Evolutionary conservation across 768 basidiomycete species (phyloP).

Genomic region (Russula sp.): DNA sequence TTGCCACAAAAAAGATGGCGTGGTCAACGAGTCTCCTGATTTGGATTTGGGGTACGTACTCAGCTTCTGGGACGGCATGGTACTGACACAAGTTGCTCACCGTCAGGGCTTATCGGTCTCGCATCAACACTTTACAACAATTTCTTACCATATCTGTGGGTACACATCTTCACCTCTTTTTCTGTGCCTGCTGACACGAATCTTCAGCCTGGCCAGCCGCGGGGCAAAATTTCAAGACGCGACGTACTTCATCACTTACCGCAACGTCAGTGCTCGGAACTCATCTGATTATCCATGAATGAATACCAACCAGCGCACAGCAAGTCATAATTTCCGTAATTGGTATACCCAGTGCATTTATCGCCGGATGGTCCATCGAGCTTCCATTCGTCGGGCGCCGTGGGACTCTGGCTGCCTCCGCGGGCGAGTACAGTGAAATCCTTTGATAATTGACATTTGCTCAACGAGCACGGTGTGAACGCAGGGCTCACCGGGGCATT

Average conservation of each 20-base stretch:
- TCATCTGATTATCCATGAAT: not conserved
- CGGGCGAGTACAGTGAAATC: conserved; percentile 38
- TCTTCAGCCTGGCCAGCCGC: conserved; percentile 28
- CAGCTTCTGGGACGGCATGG: not conserved
- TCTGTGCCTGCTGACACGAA: not conserved
- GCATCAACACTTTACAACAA: conserved; percentile 33
- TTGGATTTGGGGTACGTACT: conserved; percentile 34
- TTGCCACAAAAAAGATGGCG: conserved; percentile 55
- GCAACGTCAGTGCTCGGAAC: conserved; percentile 27
- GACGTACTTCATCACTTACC: conserved; percentile 31
- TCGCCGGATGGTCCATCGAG: conserved; percentile 68
- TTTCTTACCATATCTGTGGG: conserved; percentile 32
- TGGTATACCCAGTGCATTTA: conserved; percentile 63
- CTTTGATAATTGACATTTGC: conserved; percentile 28
- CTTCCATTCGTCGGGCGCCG: conserved; percentile 53
- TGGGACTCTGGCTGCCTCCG: conserved; percentile 58
- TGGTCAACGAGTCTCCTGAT: conserved; percentile 59
- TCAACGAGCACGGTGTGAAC: conserved; percentile 41
- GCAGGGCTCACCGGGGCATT: conserved; percentile 67
- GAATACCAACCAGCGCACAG: conserved; percentile 30
- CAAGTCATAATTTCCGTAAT: conserved; percentile 62
- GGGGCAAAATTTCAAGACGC: conserved; percentile 32
- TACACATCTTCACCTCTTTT: not conserved
- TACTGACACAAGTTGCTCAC: not conserved
- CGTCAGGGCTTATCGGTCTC: conserved; percentile 30